Conservation (phyloP, 345 rosid genomes). For the Mallotus nudiflorus region DNA sequence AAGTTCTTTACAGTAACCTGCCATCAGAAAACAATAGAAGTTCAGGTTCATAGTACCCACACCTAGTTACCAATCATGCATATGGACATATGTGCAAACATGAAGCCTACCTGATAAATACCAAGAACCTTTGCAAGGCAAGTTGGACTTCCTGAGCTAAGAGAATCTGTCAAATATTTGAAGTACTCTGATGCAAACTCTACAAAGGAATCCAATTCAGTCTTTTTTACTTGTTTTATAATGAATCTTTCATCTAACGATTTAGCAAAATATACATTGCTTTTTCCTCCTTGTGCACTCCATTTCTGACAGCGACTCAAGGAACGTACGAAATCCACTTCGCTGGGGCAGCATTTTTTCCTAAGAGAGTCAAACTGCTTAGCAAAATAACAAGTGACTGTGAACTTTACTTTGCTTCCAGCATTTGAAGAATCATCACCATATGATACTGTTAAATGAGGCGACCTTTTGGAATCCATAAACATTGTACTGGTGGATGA, state of each 20-base stretch:
- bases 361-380: constrained; percentile 79
- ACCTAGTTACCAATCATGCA: background rate
- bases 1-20: constrained; percentile 81
- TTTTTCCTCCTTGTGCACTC: constrained; percentile 98
- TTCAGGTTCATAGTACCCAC: background rate
- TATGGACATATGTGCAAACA: background rate
- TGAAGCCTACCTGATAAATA: constrained; percentile 82
- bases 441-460: constrained; percentile 69
- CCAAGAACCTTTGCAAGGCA: constrained; percentile 98
- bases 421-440: constrained; percentile 56
- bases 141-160: constrained; percentile 78
- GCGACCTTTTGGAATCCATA: constrained; percentile 63
- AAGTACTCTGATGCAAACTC: constrained; percentile 88
- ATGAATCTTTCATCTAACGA: constrained; percentile 95
- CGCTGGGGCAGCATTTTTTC: constrained; percentile 76
- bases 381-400: constrained; percentile 87
- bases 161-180: constrained; percentile 68
- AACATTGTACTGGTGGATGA: constrained; percentile 41
- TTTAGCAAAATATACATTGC: constrained; percentile 93
- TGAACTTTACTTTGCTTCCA: constrained; percentile 75
- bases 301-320: constrained; percentile 87
- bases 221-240: constrained; percentile 83
- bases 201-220: constrained; percentile 88
- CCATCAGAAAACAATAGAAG: constrained; percentile 18
- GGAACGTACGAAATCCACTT: constrained; percentile 78